Evolutionary conservation across 805 yeast species (phyloP), one percentile per base, ranked within the genome.

Genomic region (Saturnispora galanensis): DNA sequence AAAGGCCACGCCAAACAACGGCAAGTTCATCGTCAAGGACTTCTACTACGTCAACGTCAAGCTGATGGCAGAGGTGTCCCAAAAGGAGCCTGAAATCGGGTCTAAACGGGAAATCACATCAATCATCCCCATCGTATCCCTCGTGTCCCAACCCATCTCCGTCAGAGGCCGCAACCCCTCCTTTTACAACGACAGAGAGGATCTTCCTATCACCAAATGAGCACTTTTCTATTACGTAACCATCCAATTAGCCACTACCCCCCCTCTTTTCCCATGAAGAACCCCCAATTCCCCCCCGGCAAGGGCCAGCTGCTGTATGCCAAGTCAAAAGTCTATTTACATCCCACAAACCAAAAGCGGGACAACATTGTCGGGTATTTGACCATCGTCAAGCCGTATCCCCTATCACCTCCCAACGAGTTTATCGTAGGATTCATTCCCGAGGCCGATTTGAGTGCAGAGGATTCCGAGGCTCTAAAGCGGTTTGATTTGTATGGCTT

Each of bases 281-380:
- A 43, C 1, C 33, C n/a, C 11, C 15, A 15, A 1, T 54, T 43
- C 17, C 66, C 64, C 3, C 55, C 64, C 1, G 66, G 64, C 10
- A 73, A 71, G 50, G 76, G 69, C 4, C 76, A 74, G 51, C 54
- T 76, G 39, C 56, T 76, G 12, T 76, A 67, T 52, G 72, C 65
- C 29, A 83, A 81, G 56, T 73, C 87, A 2, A 80, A 83, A 57
- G 93, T 84, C 6, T 88, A 78, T 59, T 73, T 89, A 3, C 98
- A 93, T 61, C 94, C 95, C 3, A 76, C 93, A 0, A 68, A 74
- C 10, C 71, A 79, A 16, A 73, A 85, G 28, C 69, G 69, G 42
- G 96, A 90, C 56, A 89, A 90, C 57, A 68, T 90, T 16, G 63
- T 83, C 0, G 98, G 98, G 2, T 86, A 74, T 54, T 59, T 93